phyloP scores from a whole-genome alignment of 176 grass and related monocot species.

The sorghum (Sorghum bicolor) region Sorghum_bicolor_NCBIv3 NC_012878.2:5021001-5021500 shows the following conservation, averaged over 20 bases:
- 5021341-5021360: constrained; percentile 80
- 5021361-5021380: constrained; percentile 82
- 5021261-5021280: constrained; percentile 11
- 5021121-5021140: background rate
- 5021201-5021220: background rate
- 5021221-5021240: constrained; percentile 1
- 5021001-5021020: background rate
- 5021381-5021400: constrained; percentile 69
- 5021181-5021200: background rate
- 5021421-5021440: constrained; percentile 79
- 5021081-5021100: background rate
- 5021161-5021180: background rate
- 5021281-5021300: constrained; percentile 85
- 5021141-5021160: background rate
- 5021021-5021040: background rate
- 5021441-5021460: constrained; percentile 71
- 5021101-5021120: background rate
- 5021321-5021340: constrained; percentile 73
- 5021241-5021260: constrained; percentile 10
- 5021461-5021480: constrained; percentile 50
- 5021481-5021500: constrained; percentile 48
- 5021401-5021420: constrained; percentile 84
- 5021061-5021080: background rate
- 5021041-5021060: background rate
- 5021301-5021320: constrained; percentile 88